These are phyloP conservation scores for Diaporthe batatas DNA, from an alignment of 2,329 filamentous ascomycete species.

Conservation along the genomic window DNA sequence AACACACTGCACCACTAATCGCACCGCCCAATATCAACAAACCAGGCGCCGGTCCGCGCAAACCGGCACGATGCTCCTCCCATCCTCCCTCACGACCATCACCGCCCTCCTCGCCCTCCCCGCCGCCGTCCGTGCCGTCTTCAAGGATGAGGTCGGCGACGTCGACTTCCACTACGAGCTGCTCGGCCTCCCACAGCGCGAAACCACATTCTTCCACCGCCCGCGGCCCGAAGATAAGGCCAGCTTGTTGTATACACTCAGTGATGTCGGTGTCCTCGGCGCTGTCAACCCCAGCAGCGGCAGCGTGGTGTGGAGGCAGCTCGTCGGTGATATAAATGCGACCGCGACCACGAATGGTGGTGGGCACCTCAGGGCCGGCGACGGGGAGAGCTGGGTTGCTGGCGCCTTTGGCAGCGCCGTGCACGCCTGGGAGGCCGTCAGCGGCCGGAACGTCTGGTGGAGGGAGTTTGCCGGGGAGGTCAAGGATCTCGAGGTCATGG, in stretches of 20 bases:
- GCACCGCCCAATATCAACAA: neutral
- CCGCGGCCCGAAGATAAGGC: conserved; percentile 86
- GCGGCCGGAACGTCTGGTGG: conserved; percentile 84
- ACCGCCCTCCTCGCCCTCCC: conserved; percentile 57
- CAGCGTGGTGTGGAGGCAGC: conserved; percentile 87
- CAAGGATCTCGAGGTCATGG: conserved; percentile 82
- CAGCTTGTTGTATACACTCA: conserved; percentile 90
- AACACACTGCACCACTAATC: conserved; percentile 3
- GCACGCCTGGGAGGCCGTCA: conserved; percentile 85
- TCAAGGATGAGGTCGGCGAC: conserved; percentile 89
- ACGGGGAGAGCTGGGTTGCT: conserved; percentile 82
- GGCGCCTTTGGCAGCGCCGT: conserved; percentile 79
- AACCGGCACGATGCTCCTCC: conserved; percentile 40
- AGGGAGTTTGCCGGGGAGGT: conserved; percentile 69
- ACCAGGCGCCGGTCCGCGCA: conserved; percentile 34
- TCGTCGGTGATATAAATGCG: conserved; percentile 65
- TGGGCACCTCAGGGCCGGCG: conserved; percentile 77
- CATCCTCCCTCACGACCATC: conserved; percentile 42
- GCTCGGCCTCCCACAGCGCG: conserved; percentile 83
- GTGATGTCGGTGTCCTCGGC: conserved; percentile 84
- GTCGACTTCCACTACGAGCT: conserved; percentile 95
- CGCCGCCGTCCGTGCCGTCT: conserved; percentile 75
- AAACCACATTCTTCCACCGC: conserved; percentile 95
- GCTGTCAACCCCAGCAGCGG: conserved; percentile 92
- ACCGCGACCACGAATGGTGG: conserved; percentile 56